Evolutionary conservation across 179 eudicot genomes (phyloP).

Genomic region (Drosera spatulata): DNA sequence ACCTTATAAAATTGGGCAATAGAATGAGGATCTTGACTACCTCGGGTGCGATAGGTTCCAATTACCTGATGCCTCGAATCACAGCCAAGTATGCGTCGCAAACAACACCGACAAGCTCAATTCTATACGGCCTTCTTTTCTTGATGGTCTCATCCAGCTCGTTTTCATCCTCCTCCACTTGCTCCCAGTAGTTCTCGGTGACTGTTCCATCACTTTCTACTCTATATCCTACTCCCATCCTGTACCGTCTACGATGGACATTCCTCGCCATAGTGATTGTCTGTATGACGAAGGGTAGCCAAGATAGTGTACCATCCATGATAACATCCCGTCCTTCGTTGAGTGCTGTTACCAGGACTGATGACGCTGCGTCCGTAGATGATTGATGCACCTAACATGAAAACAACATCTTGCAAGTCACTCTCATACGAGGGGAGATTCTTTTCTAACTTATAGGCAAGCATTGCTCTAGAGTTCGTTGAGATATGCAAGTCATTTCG

Average conservation of each 20-base stretch:
- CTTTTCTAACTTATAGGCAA: too few relatives aligned
- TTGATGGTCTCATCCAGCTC: constrained; percentile 40
- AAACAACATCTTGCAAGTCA: constrained; percentile 7
- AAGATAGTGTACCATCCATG: constrained; percentile 98
- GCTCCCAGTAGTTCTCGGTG: constrained; percentile 92
- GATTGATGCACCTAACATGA: constrained; percentile 87
- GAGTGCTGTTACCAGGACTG: constrained; percentile 94
- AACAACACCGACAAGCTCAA: constrained; percentile 93
- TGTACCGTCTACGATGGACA: constrained; percentile 84
- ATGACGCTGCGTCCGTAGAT: constrained; percentile 97
- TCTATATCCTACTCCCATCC: constrained; percentile 95
- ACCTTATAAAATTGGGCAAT: too few relatives aligned
- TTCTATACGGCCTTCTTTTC: constrained; percentile 87
- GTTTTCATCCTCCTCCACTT: constrained; percentile 60
- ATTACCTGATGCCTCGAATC: constrained; percentile 90
- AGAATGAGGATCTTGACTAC: too few relatives aligned
- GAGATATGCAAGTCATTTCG: too few relatives aligned
- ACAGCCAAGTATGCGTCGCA: constrained; percentile 98
- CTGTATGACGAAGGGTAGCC: constrained; percentile 96
- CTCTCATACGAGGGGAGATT: not conserved
- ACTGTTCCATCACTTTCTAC: constrained; percentile 58
- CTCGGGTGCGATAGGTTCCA: not conserved
- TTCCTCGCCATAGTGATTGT: constrained; percentile 98
- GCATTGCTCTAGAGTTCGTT: too few relatives aligned
- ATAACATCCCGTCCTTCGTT: constrained; percentile 98